Percentiles rank a stretch among this genome's conserved stretches.
Conservation (phyloP, 1,284 basidiomycete genomes). For the Mycena citricolor region DNA sequence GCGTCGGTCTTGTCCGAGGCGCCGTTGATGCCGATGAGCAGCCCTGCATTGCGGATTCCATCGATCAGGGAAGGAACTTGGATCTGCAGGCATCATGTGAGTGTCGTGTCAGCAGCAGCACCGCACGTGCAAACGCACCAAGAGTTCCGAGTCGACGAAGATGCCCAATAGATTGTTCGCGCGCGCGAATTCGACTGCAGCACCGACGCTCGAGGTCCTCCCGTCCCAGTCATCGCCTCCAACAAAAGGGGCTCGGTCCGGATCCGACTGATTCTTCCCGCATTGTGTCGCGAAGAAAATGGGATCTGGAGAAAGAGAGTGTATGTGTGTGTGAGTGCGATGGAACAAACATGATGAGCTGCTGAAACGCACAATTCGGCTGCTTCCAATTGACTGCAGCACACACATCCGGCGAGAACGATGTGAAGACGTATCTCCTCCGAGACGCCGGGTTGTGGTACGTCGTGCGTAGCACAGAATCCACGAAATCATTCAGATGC, state of each 20-base stretch:
- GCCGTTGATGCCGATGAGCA: slow-evolving; percentile 82
- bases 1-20: slow-evolving; percentile 44
- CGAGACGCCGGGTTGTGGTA: slow-evolving; percentile 66
- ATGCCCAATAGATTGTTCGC: slow-evolving; percentile 93
- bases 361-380: slow-evolving; percentile 78
- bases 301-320: slow-evolving; percentile 62
- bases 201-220: slow-evolving; percentile 74
- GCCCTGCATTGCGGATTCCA: slow-evolving; percentile 85
- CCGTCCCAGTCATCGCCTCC: slow-evolving; percentile 50
- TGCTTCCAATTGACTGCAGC: slow-evolving; percentile 98
- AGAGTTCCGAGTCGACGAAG: slow-evolving; percentile 84
- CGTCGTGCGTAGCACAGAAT: slow-evolving; percentile 79
- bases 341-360: slow-evolving; percentile 23
- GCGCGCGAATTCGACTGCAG: slow-evolving; percentile 94
- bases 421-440: slow-evolving; percentile 83
- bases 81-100: slow-evolving; percentile 37
- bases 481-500: slow-evolving; percentile 80
- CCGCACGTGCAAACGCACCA: slow-evolving; percentile 49
- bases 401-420: slow-evolving; percentile 86
- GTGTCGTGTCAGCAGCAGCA: neutral
- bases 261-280: slow-evolving; percentile 54
- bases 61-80: slow-evolving; percentile 84
- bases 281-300: slow-evolving; percentile 94
- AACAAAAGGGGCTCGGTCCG: slow-evolving; percentile 40
- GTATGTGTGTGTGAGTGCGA: slow-evolving; percentile 14